Base-by-base conservation (phyloP, 2,329 filamentous ascomycete genomes). In the Trichothecium roseum region DNA sequence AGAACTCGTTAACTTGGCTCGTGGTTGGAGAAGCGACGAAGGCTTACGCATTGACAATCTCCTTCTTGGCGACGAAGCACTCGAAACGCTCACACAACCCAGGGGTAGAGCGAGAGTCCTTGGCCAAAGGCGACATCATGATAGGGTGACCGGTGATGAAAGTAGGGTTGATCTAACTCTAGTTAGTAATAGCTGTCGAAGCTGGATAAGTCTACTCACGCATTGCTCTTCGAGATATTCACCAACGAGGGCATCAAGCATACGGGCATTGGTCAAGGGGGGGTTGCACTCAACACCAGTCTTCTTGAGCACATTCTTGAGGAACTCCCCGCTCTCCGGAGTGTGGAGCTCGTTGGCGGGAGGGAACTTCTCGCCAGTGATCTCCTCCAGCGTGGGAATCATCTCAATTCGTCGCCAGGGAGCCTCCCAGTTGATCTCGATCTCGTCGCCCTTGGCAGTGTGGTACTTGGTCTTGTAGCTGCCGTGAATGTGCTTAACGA, bases 41-140 rank as follows among this genome's bases (percentile, higher is more conserved):
- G 12, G 46, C 52, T 45, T 55, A 69, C 5, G 88, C 88, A 55
- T 98, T 96, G 52, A 81, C 82, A 47, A 96, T 95, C 59, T 96
- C 89, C 75, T 64, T 64, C 51, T 57, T 62, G 49, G 53, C 59
- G 14, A 95, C 91, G 48, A 98, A 98, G 9, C 85, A 88, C 64
- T 98, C 91, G 60, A 96, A 96, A 37, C 91, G 84, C 69, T 98
- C 91, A 58, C 87, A 95, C 24, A 98, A 74, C 51, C 89, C 91
- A 36, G 81, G 73, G 43, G 77, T 75, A 32, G 70, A 64, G 45
- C 91, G 84, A 63, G 95, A 85, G 60, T 88, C 88, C 73, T 98
- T 98, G 68, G 91, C 91, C 14, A 98, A 72, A 8, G 91, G 91
- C 13, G 84, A 91, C 89, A 96, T 64, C 59, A 66, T 64, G 55